Percentiles rank a stretch among this genome's conserved stretches.
Conservation (phyloP, 116 monocot species). For the Papilionanthe hybrid region DNA sequence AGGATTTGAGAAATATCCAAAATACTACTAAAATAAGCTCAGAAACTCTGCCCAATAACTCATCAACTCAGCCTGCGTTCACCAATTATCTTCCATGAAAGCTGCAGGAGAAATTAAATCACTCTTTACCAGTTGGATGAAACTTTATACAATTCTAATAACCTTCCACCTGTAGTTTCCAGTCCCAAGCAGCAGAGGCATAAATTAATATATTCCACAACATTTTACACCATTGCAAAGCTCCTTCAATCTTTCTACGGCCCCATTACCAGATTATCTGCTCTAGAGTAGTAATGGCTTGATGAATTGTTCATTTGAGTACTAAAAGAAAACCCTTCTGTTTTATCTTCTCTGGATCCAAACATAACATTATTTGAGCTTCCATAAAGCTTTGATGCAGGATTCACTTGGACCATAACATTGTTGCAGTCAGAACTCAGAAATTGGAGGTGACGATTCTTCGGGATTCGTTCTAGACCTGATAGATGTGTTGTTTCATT, state of each 20-base stretch:
- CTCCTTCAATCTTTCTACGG: constrained; percentile 20
- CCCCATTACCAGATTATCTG: constrained; percentile 74
- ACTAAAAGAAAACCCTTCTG: constrained; percentile 57
- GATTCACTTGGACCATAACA: constrained; percentile 18
- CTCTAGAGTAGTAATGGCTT: constrained; percentile 39
- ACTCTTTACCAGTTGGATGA: background rate
- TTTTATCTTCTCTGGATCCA: constrained; percentile 32
- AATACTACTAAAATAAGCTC: too few species aligned
- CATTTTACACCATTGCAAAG: background rate
- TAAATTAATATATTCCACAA: background rate
- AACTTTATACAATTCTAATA: background rate
- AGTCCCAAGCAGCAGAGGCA: background rate
- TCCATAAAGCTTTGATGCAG: constrained; percentile 20
- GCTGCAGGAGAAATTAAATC: background rate
- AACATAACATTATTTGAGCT: constrained; percentile 20
- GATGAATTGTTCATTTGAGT: constrained; percentile 34
- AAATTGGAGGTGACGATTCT: constrained; percentile 4
- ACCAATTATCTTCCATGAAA: background rate
- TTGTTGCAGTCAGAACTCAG: constrained; percentile 20
- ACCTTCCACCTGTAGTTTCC: background rate
- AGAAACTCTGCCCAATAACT: too few species aligned
- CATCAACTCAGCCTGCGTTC: too few species aligned
- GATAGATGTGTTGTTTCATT: constrained; percentile 18
- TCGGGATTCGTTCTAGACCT: too few species aligned
- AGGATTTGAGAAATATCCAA: too few species aligned